Evolutionary conservation across 352 stramenopile species (phyloP).

Genomic region (Pythium catenulatum): DNA sequence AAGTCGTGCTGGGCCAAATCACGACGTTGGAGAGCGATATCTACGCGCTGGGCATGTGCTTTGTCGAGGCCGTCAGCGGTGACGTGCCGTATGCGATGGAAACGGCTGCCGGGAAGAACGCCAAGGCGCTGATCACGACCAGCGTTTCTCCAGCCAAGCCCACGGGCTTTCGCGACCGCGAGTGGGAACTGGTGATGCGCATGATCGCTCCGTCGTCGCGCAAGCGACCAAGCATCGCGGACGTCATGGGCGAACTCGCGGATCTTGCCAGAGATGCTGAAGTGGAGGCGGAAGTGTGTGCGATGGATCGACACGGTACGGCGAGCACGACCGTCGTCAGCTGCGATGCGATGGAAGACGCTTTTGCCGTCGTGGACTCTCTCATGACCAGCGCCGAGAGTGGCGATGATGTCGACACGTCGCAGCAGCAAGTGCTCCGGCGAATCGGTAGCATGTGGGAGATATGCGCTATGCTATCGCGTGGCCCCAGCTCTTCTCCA

Average conservation of each 20-base stretch:
- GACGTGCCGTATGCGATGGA: background rate
- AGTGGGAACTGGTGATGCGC: background rate
- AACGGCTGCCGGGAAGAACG: background rate
- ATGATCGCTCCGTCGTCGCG: background rate
- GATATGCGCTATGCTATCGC: no score
- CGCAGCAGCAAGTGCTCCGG: no score
- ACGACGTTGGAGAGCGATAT: conserved; percentile 26
- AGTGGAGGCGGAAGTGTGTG: background rate
- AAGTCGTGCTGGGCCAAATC: conserved; percentile 15
- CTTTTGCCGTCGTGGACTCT: no score
- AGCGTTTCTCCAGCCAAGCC: background rate
- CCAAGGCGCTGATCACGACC: background rate
- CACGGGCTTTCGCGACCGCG: background rate
- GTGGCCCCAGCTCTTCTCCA: no score
- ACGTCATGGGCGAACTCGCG: background rate
- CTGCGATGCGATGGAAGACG: no score
- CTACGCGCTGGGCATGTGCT: conserved; percentile 60
- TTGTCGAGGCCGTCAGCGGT: conserved; percentile 47
- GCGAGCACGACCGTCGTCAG: no score
- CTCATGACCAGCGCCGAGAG: no score
- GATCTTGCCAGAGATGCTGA: background rate
- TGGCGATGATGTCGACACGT: no score
- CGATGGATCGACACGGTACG: no score
- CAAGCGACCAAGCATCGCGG: background rate
- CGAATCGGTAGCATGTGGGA: no score